Conservation (phyloP, 768 basidiomycete species). For the Lactifluus volemus region DNA sequence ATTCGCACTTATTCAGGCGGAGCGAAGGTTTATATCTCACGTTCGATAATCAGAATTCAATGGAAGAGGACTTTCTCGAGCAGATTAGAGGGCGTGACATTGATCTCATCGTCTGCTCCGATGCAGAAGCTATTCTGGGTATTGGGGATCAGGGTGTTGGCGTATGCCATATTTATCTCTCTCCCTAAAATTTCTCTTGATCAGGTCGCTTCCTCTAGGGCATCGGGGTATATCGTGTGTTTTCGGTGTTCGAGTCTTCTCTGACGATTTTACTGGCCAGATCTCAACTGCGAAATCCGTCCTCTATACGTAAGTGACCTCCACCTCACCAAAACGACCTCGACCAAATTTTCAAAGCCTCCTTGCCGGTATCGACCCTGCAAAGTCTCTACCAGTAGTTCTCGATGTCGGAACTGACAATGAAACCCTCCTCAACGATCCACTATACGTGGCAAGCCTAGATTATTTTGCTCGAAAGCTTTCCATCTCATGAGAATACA, state of each 20-base stretch:
- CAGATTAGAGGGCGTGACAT: conserved; percentile 52
- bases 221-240: conserved; percentile 27
- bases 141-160: conserved; percentile 70
- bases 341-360: conserved; percentile 32
- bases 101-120: conserved; percentile 75
- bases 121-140: conserved; percentile 80
- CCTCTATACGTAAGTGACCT: conserved; percentile 52
- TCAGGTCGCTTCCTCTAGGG: conserved; percentile 22
- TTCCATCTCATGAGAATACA: conserved; percentile 24
- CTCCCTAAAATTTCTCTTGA: not conserved
- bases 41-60: conserved; percentile 48
- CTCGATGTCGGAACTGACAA: conserved; percentile 79
- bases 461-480: not conserved
- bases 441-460: conserved; percentile 52
- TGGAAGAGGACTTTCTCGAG: conserved; percentile 73
- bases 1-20: conserved; percentile 75
- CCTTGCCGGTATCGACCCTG: conserved; percentile 58
- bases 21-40: conserved; percentile 72
- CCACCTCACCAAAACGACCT: not conserved
- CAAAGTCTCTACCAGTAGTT: conserved; percentile 47
- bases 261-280: conserved; percentile 26
- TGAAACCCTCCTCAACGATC: conserved; percentile 48
- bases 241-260: not conserved
- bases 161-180: conserved; percentile 29
- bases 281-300: conserved; percentile 73